Conservation (phyloP, 2,329 filamentous ascomycete genomes). For the Ophiostoma sp. region DNA sequence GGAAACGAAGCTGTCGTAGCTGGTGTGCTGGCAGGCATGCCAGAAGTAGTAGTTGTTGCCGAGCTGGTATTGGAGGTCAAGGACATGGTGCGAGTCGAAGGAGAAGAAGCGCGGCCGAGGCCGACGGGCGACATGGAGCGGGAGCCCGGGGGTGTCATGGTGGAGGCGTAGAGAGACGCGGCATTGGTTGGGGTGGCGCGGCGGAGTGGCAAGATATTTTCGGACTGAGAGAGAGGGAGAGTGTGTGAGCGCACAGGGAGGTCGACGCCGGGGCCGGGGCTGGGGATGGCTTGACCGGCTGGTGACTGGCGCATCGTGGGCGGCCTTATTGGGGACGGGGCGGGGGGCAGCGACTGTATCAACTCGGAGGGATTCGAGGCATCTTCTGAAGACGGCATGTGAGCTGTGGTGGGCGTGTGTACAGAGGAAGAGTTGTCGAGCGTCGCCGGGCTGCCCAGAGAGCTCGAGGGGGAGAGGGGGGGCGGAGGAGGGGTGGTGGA, state of each 20-base stretch:
- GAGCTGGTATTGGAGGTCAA: constrained; percentile 36
- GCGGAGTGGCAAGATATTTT: constrained; percentile 47
- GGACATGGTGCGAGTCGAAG: constrained; percentile 44
- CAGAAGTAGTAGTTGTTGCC: constrained; percentile 29
- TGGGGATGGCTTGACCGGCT: constrained; percentile 29
- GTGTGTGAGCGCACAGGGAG: constrained; percentile 19
- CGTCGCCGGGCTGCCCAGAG: background rate
- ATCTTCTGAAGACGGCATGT: constrained; percentile 65
- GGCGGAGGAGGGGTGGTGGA: background rate
- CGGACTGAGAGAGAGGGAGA: constrained; percentile 46
- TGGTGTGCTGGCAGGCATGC: background rate
- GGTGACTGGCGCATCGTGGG: constrained; percentile 58
- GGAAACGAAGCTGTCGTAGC: background rate
- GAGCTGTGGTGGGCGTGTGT: constrained; percentile 30
- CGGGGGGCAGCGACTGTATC: constrained; percentile 64
- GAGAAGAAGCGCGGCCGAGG: constrained; percentile 45
- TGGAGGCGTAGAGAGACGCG: constrained; percentile 60
- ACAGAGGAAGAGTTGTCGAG: background rate
- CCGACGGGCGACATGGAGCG: constrained; percentile 62
- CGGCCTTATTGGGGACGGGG: constrained; percentile 52
- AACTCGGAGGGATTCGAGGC: constrained; percentile 59
- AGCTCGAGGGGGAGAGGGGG: background rate
- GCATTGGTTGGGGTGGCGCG: constrained; percentile 54
- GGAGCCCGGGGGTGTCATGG: constrained; percentile 62
- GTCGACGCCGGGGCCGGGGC: background rate